Evolutionary conservation across 2,329 filamentous ascomycete genomes (phyloP).

Genomic region (Aureobasidium sp.): DNA sequence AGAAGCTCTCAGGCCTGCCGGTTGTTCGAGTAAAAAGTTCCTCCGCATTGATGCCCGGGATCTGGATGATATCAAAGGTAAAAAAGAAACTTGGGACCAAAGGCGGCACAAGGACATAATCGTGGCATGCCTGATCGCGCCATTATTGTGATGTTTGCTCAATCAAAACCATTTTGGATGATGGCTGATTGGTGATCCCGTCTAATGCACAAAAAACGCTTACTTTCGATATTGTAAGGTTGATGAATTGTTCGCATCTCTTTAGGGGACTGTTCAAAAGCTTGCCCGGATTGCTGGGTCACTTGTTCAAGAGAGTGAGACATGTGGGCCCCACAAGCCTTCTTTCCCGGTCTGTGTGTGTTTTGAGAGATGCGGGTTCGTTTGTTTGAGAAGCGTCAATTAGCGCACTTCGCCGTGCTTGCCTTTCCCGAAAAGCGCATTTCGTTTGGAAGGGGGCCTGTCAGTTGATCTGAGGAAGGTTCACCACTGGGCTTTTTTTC

Average conservation of each 20-base stretch:
- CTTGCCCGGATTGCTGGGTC: conserved; percentile 1
- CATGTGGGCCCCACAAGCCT: not conserved
- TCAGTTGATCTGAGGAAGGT: conserved; percentile 1
- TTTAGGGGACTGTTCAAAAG: not conserved
- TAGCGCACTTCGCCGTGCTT: conserved; percentile 1
- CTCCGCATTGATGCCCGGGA: not conserved
- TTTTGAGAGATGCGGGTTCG: not conserved
- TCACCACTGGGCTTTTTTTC: not conserved
- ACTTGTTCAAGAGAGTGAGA: not conserved
- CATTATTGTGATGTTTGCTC: not conserved
- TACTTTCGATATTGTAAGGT: too few relatives aligned
- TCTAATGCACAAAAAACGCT: too few relatives aligned
- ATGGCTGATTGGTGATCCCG: too few relatives aligned
- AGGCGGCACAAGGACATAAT: not conserved
- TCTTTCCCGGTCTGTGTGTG: not conserved
- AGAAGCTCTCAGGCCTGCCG: conserved; percentile 3
- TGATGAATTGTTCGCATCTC: too few relatives aligned
- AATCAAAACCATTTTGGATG: not conserved
- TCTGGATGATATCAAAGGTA: too few relatives aligned
- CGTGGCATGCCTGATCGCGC: conserved; percentile 2
- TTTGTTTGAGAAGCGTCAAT: conserved; percentile 3
- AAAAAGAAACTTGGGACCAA: not conserved
- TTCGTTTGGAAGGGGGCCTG: not conserved
- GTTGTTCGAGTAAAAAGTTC: not conserved
- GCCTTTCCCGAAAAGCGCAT: not conserved